Evolutionary conservation across 352 stramenopile species (phyloP), one percentile per base, ranked within the genome.

Genomic region (Pythium aristosporum): DNA sequence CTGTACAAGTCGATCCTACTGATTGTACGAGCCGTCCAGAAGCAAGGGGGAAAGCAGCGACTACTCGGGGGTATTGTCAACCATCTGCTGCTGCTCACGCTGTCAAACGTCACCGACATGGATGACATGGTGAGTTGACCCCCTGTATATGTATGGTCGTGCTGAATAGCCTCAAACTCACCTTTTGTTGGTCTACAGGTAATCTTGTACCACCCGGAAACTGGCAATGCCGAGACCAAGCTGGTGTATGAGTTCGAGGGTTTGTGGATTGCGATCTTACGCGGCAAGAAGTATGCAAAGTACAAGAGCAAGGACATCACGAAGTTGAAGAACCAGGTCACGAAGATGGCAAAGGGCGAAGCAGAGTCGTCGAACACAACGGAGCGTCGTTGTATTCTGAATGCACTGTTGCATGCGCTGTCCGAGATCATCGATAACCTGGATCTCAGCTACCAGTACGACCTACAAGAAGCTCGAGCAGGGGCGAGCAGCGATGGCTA

Each of bases 241-340:
- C 74, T 93, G 32, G 56, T 95, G 9, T 95, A 85, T 52, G 83
- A 91, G 12, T 93, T 87, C 46, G 82, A 92, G 67, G 69, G 71
- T 1, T 78, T 95, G 21, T 95, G 86, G 84, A n/a, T 87, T 15
- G 68, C 66, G 7, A 66, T 89, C 43, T 57, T 88, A 47, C 51
- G 68, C 23, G 59, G 39, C 34, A 63, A 55, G 21, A 59, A 57
- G 44, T 55, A 57, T 65, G 68, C 43, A 2, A 58, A 64, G 6
- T 61, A 72, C 43, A 65, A 57, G 36, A 65, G 43, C 53, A 69
- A 68, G 48, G 34, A 52, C 5, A 15, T 47, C 15, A 43, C 25
- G 2, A 10, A 11, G 28, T 25, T 63, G 44, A 57, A 49, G 44
- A 57, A 47, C 3, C 49, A 61, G 18, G 23, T 62, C 21, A 28